Percentiles rank a stretch among this genome's conserved stretches.
Conservation (phyloP, 176 grass and related monocot genomes). For the Carex pumila region DNA sequence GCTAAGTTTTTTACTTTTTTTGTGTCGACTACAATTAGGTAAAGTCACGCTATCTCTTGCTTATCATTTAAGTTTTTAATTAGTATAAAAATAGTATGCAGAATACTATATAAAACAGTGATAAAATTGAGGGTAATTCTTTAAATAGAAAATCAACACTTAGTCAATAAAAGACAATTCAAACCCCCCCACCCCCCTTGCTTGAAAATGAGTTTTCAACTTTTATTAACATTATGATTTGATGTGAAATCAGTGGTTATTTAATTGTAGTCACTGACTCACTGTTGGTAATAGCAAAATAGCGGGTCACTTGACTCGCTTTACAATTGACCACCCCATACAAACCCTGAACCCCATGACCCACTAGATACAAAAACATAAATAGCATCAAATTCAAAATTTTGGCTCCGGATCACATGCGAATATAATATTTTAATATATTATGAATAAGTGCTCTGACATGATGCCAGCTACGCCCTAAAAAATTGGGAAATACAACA, state of each 20-base stretch:
- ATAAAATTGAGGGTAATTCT: too few relatives aligned
- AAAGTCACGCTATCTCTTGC: not conserved
- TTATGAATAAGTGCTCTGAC: not conserved
- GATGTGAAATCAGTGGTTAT: not conserved
- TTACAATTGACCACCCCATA: not conserved
- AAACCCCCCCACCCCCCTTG: too few relatives aligned
- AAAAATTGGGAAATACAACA: not conserved
- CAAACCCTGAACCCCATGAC: not conserved
- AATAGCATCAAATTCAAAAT: not conserved
- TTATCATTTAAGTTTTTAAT: not conserved
- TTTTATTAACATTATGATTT: not conserved
- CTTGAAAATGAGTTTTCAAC: too few relatives aligned
- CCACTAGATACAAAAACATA: not conserved
- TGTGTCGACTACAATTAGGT: not conserved
- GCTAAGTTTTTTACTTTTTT: too few relatives aligned
- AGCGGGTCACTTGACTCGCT: not conserved
- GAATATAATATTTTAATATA: too few relatives aligned
- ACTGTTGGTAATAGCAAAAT: not conserved
- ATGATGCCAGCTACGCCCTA: not conserved
- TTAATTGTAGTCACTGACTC: not conserved
- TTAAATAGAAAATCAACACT: too few relatives aligned
- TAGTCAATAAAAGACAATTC: too few relatives aligned
- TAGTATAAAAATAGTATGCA: not conserved
- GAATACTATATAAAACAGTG: too few relatives aligned
- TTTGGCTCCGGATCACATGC: not conserved